Conservation (phyloP, 2,329 filamentous ascomycete species). For the Dactylonectria macrodidyma region DNA sequence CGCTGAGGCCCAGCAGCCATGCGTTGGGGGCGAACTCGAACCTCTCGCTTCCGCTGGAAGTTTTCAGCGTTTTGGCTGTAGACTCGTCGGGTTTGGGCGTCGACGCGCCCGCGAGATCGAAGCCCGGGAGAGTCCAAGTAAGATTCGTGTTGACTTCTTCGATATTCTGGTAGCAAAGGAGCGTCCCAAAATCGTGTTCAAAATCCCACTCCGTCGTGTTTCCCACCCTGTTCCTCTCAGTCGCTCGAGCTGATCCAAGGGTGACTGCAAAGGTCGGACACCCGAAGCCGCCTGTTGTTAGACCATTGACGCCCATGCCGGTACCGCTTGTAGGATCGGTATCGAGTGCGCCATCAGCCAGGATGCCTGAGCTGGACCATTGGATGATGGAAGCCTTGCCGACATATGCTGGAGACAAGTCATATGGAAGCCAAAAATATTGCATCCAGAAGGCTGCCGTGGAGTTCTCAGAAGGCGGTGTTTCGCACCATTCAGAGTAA, state of each 20-base stretch:
- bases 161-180: constrained; percentile 44
- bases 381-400: constrained; percentile 42
- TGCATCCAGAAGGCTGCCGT: constrained; percentile 36
- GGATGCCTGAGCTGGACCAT: constrained; percentile 32
- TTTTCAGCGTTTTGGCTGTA: constrained; percentile 25
- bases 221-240: constrained; percentile 9
- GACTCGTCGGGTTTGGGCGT: constrained; percentile 34
- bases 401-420: constrained; percentile 33
- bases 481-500: constrained; percentile 38
- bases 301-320: constrained; percentile 26
- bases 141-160: constrained; percentile 42
- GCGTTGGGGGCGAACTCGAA: constrained; percentile 40
- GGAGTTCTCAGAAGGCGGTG: constrained; percentile 27
- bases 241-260: constrained; percentile 29
- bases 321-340: constrained; percentile 35
- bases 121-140: constrained; percentile 38
- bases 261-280: constrained; percentile 39
- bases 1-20: constrained; percentile 36
- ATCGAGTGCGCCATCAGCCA: constrained; percentile 40
- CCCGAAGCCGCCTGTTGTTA: constrained; percentile 27
- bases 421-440: constrained; percentile 39
- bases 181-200: constrained; percentile 40
- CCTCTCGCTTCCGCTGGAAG: constrained; percentile 27
- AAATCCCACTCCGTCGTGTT: constrained; percentile 33
- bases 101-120: constrained; percentile 30